Base-by-base conservation (phyloP, 371 early-diverging fungal species). In the Mortierella sp. region DNA sequence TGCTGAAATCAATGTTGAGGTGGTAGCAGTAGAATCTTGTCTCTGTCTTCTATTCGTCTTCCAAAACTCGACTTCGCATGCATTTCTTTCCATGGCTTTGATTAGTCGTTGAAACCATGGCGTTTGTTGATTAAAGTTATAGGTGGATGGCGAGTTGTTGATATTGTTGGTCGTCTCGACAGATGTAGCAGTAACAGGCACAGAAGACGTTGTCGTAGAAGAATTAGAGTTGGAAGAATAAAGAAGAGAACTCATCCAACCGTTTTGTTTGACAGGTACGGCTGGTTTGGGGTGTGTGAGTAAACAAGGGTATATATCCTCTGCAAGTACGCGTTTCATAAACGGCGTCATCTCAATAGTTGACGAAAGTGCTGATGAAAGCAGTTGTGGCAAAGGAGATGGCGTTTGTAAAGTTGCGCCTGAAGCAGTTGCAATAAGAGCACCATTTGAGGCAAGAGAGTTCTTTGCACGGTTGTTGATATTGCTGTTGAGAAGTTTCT, bases 271-370 rank as follows among this genome's bases (percentile, higher is more conserved):
- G 3, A 43, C 37, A 14, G 35, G 35, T 35, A 32, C 18, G 12
- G 57, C 37, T 5, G 47, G 4, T 40, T 28, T 35, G 11, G 63
- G 69, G 49, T 64, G 59, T 40, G 72, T 63, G 3, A 76, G 87
- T 59, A 97, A 86, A 77, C 96, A 96, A 4, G 98, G 95, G 66
- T 92, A 91, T 0, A 97, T 91, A 75, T 97, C 97, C 71, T 97
- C 97, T 22, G 88, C 89, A 18, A 96, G 87, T 26, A 92, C 92
- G 37, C 91, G 91, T 68, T 92, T 93, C 89, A 97, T 92, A 73
- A 93, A 97, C 0, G 92, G 89, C n/a, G 93, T 86, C 40, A 85
- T 89, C 70, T 60, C 60, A 35, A 60, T 60, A n/a, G 37, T 55
- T 0, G 55, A 55, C 2, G 55, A 55, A 8, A 55, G 9, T 55